A percentile compares a stretch with the other conserved stretches of the same genome.
Evolutionary conservation across 208 protist species (phyloP).

Genomic region (Trypanosoma avium): DNA sequence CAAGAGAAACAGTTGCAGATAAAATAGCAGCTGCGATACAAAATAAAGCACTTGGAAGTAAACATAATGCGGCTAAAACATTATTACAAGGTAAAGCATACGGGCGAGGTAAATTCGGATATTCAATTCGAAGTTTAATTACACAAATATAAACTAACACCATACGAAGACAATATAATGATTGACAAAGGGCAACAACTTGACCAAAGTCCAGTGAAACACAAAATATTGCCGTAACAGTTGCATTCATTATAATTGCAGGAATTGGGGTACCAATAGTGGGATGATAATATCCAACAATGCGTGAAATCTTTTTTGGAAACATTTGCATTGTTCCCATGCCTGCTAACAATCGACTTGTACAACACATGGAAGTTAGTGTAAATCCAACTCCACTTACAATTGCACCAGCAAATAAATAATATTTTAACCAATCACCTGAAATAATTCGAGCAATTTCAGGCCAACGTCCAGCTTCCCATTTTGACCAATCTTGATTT

Average conservation of each 20-base stretch:
- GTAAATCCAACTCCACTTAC: slow-evolving; percentile 79
- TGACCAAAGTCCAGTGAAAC: slow-evolving; percentile 66
- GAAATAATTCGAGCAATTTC: slow-evolving; percentile 57
- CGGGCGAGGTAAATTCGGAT: slow-evolving; percentile 75
- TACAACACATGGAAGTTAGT: slow-evolving; percentile 84
- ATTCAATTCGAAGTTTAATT: slow-evolving; percentile 70
- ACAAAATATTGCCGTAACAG: slow-evolving; percentile 62
- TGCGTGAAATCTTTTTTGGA: slow-evolving; percentile 64
- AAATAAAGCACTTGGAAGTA: slow-evolving; percentile 60
- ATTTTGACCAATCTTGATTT: slow-evolving; percentile 60
- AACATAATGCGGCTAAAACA: slow-evolving; percentile 47
- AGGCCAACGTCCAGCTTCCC: slow-evolving; percentile 79
- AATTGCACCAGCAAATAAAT: slow-evolving; percentile 71
- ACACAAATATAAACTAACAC: slow-evolving; percentile 72
- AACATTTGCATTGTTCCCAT: slow-evolving; percentile 89
- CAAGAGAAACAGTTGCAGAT: slow-evolving; percentile 57
- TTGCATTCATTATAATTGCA: slow-evolving; percentile 70
- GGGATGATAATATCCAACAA: slow-evolving; percentile 85
- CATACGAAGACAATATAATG: slow-evolving; percentile 79
- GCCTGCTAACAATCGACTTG: slow-evolving; percentile 74
- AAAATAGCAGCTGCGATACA: slow-evolving; percentile 61
- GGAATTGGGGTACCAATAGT: slow-evolving; percentile 77
- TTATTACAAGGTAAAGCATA: slow-evolving; percentile 73
- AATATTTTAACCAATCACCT: slow-evolving; percentile 75
- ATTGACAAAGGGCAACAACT: slow-evolving; percentile 80